Conservation (phyloP, 345 rosid species). For the Cochlearia excelsa region DNA sequence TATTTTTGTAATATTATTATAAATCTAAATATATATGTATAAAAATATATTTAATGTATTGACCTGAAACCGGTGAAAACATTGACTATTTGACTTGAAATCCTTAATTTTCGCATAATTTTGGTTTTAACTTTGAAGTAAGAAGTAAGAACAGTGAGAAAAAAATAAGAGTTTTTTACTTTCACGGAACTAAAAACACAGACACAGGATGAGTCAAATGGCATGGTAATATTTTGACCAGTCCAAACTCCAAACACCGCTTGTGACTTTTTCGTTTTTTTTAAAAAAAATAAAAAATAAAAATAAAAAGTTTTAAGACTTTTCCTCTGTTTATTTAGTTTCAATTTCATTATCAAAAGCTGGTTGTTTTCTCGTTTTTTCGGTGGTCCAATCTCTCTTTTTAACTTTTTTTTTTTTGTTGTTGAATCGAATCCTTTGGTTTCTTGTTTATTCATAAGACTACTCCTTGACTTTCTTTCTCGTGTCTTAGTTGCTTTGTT, state of each 20-base stretch:
- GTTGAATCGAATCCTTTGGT: slow-evolving; percentile 17
- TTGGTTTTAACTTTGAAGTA: slow-evolving; percentile 14
- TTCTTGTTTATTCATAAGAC: slow-evolving; percentile 15
- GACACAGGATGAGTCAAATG: too few relatives aligned
- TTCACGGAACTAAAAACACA: slow-evolving; percentile 3
- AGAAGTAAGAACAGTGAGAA: neutral
- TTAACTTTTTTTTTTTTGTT: neutral
- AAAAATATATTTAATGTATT: too few relatives aligned
- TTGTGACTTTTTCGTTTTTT: slow-evolving; percentile 2
- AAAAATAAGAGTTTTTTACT: slow-evolving; percentile 19
- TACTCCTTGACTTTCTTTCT: slow-evolving; percentile 35
- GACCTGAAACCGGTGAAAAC: too few relatives aligned
- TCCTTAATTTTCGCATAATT: slow-evolving; percentile 15
- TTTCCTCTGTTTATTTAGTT: slow-evolving; percentile 14
- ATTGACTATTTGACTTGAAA: neutral
- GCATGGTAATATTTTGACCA: too few relatives aligned
- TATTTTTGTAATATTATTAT: too few relatives aligned
- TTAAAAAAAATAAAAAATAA: slow-evolving; percentile 1
- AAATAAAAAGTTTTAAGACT: slow-evolving; percentile 21
- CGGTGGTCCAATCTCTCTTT: slow-evolving; percentile 18
- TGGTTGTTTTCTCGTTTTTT: neutral
- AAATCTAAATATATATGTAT: too few relatives aligned
- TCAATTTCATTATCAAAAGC: slow-evolving; percentile 25
- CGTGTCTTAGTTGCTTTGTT: slow-evolving; percentile 24
- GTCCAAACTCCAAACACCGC: slow-evolving; percentile 18